Percentiles rank a stretch among this genome's conserved stretches.
Evolutionary conservation across 1,284 basidiomycete species (phyloP).

Genomic region (Fomitopsis betulina): DNA sequence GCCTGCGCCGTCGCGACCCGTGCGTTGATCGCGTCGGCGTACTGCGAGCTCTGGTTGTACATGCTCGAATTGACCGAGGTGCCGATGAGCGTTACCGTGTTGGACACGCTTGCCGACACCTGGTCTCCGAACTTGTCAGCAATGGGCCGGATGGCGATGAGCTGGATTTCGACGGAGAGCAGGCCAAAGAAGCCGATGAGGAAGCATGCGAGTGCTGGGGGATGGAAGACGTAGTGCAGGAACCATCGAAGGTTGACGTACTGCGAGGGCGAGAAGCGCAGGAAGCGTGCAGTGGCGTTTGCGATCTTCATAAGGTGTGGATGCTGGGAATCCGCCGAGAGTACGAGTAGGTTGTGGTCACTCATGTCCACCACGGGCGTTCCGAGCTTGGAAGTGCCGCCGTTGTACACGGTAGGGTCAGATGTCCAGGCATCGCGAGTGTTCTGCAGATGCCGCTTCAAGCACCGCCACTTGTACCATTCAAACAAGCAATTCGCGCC

Average conservation of each 20-base stretch:
- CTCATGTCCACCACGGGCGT: conserved; percentile 55
- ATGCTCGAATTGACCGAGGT: conserved; percentile 76
- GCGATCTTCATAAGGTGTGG: conserved; percentile 66
- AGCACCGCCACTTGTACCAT: conserved; percentile 78
- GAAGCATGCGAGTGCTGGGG: conserved; percentile 85
- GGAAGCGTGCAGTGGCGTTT: conserved; percentile 43
- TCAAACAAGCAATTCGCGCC: conserved; percentile 63
- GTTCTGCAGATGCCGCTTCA: conserved; percentile 58
- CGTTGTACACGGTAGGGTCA: conserved; percentile 57
- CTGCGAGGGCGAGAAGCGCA: conserved; percentile 54
- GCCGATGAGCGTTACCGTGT: conserved; percentile 72
- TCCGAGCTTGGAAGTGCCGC: conserved; percentile 23
- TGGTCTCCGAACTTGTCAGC: conserved; percentile 58
- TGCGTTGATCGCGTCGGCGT: conserved; percentile 72
- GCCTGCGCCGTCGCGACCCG: conserved; percentile 67
- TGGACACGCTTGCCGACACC: conserved; percentile 54
- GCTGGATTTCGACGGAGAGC: conserved; percentile 84
- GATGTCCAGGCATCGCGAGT: conserved; percentile 72
- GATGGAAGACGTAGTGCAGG: conserved; percentile 85
- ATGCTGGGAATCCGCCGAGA: conserved; percentile 62
- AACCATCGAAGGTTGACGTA: conserved; percentile 76
- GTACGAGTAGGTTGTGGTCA: conserved; percentile 73
- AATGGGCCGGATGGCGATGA: conserved; percentile 71
- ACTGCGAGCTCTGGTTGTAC: conserved; percentile 72
- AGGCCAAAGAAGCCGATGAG: conserved; percentile 88